phyloP scores from a whole-genome alignment of 768 basidiomycete genomes.

The Naganishia antarctica region DNA sequence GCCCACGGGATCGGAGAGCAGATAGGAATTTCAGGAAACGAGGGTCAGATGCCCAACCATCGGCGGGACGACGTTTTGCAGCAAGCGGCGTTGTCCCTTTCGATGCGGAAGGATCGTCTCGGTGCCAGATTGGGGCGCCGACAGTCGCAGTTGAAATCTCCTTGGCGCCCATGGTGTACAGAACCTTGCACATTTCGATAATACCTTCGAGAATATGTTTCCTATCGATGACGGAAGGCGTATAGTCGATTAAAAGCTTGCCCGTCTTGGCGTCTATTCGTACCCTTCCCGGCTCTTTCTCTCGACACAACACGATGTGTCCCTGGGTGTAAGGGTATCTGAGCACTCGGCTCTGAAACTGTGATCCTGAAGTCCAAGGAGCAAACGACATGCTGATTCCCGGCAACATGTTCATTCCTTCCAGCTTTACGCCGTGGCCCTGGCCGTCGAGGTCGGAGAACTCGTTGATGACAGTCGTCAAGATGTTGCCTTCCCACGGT shows the following conservation, averaged over 20 bases:
- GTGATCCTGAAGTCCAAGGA: slow-evolving; percentile 26
- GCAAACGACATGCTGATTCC: slow-evolving; percentile 31
- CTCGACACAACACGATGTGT: slow-evolving; percentile 37
- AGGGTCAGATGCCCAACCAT: slow-evolving; percentile 18
- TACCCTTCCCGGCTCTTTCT: slow-evolving; percentile 29
- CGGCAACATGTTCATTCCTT: slow-evolving; percentile 31
- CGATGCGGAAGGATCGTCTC: background rate
- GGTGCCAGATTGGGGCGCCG: slow-evolving; percentile 13
- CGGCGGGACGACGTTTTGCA: background rate
- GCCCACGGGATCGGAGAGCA: slow-evolving; percentile 28
- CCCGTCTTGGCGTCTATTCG: slow-evolving; percentile 15
- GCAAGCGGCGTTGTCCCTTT: too few species aligned
- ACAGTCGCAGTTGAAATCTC: slow-evolving; percentile 23
- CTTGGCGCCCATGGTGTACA: slow-evolving; percentile 27
- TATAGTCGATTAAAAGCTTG: slow-evolving; percentile 18
- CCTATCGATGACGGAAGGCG: slow-evolving; percentile 16
- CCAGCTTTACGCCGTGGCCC: slow-evolving; percentile 42
- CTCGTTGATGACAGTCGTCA: slow-evolving; percentile 39
- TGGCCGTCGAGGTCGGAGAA: slow-evolving; percentile 35
- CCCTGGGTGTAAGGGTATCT: slow-evolving; percentile 31
- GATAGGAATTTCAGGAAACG: slow-evolving; percentile 17
- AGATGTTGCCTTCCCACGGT: slow-evolving; percentile 43
- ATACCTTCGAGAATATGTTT: slow-evolving; percentile 23
- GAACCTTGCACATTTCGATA: slow-evolving; percentile 18
- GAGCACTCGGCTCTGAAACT: slow-evolving; percentile 31